phyloP scores from a whole-genome alignment of 371 early-diverging fungal genomes.

The Apophysomyces sp. region DNA sequence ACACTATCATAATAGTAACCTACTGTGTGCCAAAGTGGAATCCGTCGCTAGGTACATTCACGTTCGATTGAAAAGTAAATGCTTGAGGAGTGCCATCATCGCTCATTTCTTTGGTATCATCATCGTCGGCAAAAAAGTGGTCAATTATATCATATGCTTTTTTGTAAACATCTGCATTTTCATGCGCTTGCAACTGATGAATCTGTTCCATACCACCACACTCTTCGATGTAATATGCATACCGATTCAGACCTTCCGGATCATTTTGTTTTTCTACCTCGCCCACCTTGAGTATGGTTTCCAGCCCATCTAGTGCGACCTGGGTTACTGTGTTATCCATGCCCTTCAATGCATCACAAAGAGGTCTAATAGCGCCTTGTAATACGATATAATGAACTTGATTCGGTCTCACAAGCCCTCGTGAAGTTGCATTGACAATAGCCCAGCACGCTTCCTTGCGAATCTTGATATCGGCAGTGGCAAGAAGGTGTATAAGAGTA shows the following conservation, averaged over 20 bases:
- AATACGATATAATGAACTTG: conserved; percentile 87
- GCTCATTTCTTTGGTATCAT: conserved; percentile 70
- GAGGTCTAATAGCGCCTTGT: conserved; percentile 90
- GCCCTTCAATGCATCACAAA: conserved; percentile 87
- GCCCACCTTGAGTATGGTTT: conserved; percentile 95
- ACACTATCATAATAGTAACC: background rate
- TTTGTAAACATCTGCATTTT: conserved; percentile 89
- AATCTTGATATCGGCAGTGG: conserved; percentile 91
- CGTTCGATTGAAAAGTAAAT: conserved; percentile 13
- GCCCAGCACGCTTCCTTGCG: conserved; percentile 99
- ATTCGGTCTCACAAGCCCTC: conserved; percentile 82
- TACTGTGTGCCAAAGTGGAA: conserved; percentile 17
- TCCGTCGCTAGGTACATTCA: conserved; percentile 15
- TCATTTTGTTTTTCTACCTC: conserved; percentile 54
- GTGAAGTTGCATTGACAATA: conserved; percentile 95
- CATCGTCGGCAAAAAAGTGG: conserved; percentile 81
- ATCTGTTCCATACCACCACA: conserved; percentile 92
- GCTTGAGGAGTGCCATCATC: conserved; percentile 9
- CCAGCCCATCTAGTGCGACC: conserved; percentile 94
- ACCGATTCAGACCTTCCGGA: conserved; percentile 75
- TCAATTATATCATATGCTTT: conserved; percentile 92
- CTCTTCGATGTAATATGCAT: conserved; percentile 86
- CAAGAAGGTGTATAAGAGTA: conserved; percentile 86
- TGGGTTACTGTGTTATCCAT: conserved; percentile 92
- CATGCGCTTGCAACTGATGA: conserved; percentile 86